These are phyloP conservation scores for Rubia yunnanensis DNA, from an alignment of 257 asterid species.

Conservation along the genomic window DNA sequence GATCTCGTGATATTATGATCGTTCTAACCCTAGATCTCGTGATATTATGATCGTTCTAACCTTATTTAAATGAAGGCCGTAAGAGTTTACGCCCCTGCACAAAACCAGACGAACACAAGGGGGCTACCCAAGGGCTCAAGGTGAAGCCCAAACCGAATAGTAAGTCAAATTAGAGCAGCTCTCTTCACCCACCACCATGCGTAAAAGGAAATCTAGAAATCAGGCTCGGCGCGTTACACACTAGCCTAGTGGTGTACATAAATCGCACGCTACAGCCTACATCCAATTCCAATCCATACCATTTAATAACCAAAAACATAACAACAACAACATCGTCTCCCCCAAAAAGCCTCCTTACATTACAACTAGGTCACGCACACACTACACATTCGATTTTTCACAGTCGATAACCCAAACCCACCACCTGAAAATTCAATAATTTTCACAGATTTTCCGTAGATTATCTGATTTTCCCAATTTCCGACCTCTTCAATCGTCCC, in stretches of 20 bases:
- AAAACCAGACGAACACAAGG: too few relatives aligned
- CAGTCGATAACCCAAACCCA: background rate
- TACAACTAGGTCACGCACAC: slow-evolving; percentile 1
- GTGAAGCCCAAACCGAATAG: too few relatives aligned
- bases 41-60: too few relatives aligned
- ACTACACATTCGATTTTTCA: too few relatives aligned
- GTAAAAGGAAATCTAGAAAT: background rate
- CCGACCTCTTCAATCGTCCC: slow-evolving; percentile 22
- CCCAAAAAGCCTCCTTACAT: background rate
- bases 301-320: background rate
- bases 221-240: background rate
- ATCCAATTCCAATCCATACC: background rate
- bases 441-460: background rate
- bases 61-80: too few relatives aligned
- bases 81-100: too few relatives aligned
- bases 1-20: too few relatives aligned
- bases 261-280: too few relatives aligned
- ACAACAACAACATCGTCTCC: background rate
- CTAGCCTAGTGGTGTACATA: background rate
- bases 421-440: background rate
- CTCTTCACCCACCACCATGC: too few relatives aligned
- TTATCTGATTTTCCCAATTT: slow-evolving; percentile 6
- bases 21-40: too few relatives aligned
- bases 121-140: too few relatives aligned
- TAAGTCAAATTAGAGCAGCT: too few relatives aligned